A percentile compares a stretch with the other conserved stretches of the same genome.
Conservation (phyloP, 805 yeast genomes). For the Wickerhamomyces silvicola region DNA sequence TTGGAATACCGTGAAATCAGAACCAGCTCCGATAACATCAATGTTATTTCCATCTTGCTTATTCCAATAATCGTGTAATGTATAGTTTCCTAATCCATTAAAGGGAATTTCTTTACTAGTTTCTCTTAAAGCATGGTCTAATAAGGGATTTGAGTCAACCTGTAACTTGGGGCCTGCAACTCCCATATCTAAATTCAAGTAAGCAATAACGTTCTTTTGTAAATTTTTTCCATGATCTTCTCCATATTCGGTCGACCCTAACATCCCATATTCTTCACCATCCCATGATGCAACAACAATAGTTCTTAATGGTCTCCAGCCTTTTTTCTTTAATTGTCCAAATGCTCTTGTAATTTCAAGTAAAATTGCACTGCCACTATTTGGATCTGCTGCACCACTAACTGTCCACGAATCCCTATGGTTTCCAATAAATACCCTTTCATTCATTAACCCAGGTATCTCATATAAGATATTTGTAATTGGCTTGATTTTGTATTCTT, state of each 20-base stretch:
- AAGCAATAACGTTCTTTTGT: constrained; percentile 47
- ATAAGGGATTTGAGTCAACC: constrained; percentile 51
- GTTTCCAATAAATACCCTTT: constrained; percentile 48
- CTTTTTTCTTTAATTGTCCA: constrained; percentile 35
- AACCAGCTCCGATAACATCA: constrained; percentile 39
- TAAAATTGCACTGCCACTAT: constrained; percentile 42
- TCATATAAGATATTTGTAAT: constrained; percentile 44
- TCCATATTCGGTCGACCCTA: constrained; percentile 77
- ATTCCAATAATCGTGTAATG: constrained; percentile 44
- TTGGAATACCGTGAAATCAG: constrained; percentile 56
- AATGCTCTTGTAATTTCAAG: constrained; percentile 49
- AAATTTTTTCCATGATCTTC: constrained; percentile 47
- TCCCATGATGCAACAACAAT: constrained; percentile 75
- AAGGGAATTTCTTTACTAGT: constrained; percentile 42
- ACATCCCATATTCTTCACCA: constrained; percentile 65
- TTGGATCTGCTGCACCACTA: constrained; percentile 47
- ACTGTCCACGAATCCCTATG: constrained; percentile 46
- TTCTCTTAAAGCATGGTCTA: constrained; percentile 37
- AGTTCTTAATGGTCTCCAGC: constrained; percentile 71
- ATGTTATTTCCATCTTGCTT: constrained; percentile 31
- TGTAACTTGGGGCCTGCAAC: constrained; percentile 44
- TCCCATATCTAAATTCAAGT: constrained; percentile 42
- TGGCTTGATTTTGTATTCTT: constrained; percentile 35
- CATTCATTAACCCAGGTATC: constrained; percentile 53
- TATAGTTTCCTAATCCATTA: constrained; percentile 28